Base-by-base conservation (phyloP, 106 monocot genomes). In the Platanthera guangdongensis region DNA sequence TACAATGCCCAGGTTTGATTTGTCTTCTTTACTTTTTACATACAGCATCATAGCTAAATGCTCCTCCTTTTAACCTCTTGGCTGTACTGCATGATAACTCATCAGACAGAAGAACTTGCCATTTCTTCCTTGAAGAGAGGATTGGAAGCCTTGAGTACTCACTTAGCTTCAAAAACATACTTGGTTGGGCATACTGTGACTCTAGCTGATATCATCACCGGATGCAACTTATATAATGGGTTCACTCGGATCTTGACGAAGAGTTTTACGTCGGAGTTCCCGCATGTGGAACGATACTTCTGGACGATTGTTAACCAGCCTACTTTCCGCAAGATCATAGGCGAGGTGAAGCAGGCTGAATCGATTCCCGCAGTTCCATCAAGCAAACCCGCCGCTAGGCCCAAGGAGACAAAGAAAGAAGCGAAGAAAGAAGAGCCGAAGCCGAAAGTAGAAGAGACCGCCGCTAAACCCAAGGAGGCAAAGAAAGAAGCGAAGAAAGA, bases 221-320 rank as follows among this genome's bases (percentile, higher is more conserved):
- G 78, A 51, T 95, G 95, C 84, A 95, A 92, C 71, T 76, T 95
- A 11, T 84, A 74, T 72, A 0, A 45, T 8, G 95, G 92, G 2
- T 90, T 95, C 30, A 32, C 9, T 9, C 47, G 28, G 7, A 75
- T 92, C 72, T 64, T 95, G 86, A 95, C 83, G 18, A 92, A 90
- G 85, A 83, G 68, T 69, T 95, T 95, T 78, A 90, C 95, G 2
- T 85, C 85, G 8, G 90, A 88, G 64, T 95, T 87, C 76, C 92
- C 95, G 55, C 88, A 95, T 74, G 88, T 95, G 68, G 95, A 95
- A 78, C 83, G 95, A 49, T 95, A 92, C 75, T 92, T 90, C 47
- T 95, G 95, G 95, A 95, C 95, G 28, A 67, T 95, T 50, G 90
- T 95, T 53, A 92, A 95, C 73, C 95, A 92, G 57, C 90, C 92